Conservation (phyloP, 176 grass and related monocot species). For the Tillandsia leiboldiana region DNA sequence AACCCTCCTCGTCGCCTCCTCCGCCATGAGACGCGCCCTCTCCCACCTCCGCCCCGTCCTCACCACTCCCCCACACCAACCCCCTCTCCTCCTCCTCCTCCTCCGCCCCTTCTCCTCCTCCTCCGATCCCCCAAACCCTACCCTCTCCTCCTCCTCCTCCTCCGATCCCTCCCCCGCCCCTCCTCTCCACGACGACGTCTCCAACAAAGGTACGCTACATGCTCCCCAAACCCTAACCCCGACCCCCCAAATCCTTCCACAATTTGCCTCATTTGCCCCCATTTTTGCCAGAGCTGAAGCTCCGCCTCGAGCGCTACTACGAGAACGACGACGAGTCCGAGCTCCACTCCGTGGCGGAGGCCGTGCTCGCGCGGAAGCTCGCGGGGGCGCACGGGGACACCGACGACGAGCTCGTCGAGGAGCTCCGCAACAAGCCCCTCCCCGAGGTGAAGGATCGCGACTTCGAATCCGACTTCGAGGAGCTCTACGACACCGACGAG, state of each 20-base stretch:
- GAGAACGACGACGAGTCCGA: constrained; percentile 31
- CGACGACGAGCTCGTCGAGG: constrained; percentile 51
- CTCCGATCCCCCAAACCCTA: background rate
- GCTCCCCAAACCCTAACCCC: background rate
- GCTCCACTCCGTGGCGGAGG: constrained; percentile 28
- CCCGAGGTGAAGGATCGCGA: constrained; percentile 38
- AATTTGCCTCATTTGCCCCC: background rate
- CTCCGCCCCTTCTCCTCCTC: background rate
- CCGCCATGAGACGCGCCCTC: background rate
- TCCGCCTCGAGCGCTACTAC: constrained; percentile 42
- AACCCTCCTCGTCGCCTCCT: background rate
- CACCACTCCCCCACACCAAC: background rate
- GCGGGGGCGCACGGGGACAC: constrained; percentile 36
- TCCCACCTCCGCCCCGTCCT: background rate
- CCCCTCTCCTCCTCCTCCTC: background rate
- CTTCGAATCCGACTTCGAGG: constrained; percentile 55
- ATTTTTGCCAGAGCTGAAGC: constrained; percentile 38
- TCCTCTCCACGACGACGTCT: constrained; percentile 18
- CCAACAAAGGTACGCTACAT: constrained; percentile 10
- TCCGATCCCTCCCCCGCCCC: background rate
- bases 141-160: background rate
- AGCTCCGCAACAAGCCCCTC: constrained; percentile 32
- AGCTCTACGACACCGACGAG: constrained; percentile 47
- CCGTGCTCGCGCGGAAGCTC: constrained; percentile 38
- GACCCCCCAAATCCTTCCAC: background rate